phyloP scores from a whole-genome alignment of 2,329 filamentous ascomycete species.

The Colletotrichum filicis region DNA sequence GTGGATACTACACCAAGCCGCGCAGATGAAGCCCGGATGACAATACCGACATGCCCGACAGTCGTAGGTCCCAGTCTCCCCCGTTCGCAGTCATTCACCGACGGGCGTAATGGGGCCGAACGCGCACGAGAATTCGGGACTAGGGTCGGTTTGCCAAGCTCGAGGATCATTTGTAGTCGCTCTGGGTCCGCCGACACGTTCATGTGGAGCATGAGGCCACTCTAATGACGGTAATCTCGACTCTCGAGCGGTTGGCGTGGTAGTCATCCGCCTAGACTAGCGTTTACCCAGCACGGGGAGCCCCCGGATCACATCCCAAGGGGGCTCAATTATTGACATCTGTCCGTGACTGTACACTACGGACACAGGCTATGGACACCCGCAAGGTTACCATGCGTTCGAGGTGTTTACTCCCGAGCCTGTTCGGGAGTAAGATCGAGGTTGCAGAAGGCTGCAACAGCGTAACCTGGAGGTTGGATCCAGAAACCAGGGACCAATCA shows the following conservation, averaged over 20 bases:
- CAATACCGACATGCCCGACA: conserved; percentile 31
- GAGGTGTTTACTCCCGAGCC: background rate
- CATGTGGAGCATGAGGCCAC: conserved; percentile 25
- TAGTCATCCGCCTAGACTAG: background rate
- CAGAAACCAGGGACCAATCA: background rate
- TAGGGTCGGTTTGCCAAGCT: conserved; percentile 17
- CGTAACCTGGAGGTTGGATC: background rate
- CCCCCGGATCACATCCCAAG: background rate
- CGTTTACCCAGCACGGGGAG: background rate
- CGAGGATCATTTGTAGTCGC: conserved; percentile 20
- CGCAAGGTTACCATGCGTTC: background rate
- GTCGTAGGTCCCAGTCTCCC: conserved; percentile 2
- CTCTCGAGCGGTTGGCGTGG: background rate
- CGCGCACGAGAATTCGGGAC: conserved; percentile 11
- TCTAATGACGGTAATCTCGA: conserved; percentile 21
- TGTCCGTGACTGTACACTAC: too few species aligned
- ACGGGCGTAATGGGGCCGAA: conserved; percentile 28
- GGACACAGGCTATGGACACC: background rate
- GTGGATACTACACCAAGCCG: background rate
- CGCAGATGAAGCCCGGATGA: conserved; percentile 17
- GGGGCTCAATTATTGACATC: background rate
- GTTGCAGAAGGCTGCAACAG: background rate
- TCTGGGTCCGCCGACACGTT: background rate
- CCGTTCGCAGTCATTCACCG: conserved; percentile 28
- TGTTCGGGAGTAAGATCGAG: background rate